These are phyloP conservation scores for Trichoderma virens DNA, from an alignment of 495 filamentous ascomycete species.

Conservation along the genomic window DNA sequence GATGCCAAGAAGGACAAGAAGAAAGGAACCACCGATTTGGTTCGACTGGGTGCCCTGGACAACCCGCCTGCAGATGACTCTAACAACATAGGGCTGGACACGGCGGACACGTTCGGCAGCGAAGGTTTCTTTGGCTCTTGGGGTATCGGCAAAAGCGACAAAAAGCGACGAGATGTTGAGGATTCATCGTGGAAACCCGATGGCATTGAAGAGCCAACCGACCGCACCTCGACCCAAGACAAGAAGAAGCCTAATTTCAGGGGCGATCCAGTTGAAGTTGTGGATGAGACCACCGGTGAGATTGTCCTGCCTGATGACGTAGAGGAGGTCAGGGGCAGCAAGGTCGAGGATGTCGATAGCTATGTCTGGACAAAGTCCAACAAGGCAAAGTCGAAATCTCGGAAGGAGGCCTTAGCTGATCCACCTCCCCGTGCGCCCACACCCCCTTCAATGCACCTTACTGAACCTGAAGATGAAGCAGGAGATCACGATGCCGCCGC, in stretches of 20 bases:
- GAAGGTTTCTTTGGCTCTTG: slow-evolving; percentile 32
- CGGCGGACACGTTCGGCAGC: slow-evolving; percentile 10
- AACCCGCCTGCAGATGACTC: slow-evolving; percentile 16
- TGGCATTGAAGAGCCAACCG: neutral
- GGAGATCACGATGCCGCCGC: slow-evolving; percentile 11
- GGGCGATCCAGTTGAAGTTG: slow-evolving; percentile 32
- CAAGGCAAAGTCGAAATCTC: slow-evolving; percentile 35
- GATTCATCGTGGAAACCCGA: slow-evolving; percentile 24
- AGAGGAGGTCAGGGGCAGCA: slow-evolving; percentile 33
- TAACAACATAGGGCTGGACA: slow-evolving; percentile 12
- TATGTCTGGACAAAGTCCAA: slow-evolving; percentile 23
- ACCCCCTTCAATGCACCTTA: slow-evolving; percentile 17
- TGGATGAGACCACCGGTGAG: slow-evolving; percentile 26
- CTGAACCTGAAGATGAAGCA: slow-evolving; percentile 10
- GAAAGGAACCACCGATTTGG: slow-evolving; percentile 25
- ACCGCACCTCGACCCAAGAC: slow-evolving; percentile 27
- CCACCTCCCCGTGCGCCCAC: slow-evolving; percentile 18
- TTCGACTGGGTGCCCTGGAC: slow-evolving; percentile 27
- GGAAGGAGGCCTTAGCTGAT: slow-evolving; percentile 22
- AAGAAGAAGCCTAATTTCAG: slow-evolving; percentile 34
- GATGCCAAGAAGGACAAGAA: slow-evolving; percentile 23
- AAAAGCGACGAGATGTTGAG: slow-evolving; percentile 38
- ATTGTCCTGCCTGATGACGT: slow-evolving; percentile 31
- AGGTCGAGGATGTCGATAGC: slow-evolving; percentile 26
- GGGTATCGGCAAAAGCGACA: slow-evolving; percentile 26